These are phyloP conservation scores for Suillus subaureus DNA, from an alignment of 768 basidiomycete genomes.

Conservation along the genomic window DNA sequence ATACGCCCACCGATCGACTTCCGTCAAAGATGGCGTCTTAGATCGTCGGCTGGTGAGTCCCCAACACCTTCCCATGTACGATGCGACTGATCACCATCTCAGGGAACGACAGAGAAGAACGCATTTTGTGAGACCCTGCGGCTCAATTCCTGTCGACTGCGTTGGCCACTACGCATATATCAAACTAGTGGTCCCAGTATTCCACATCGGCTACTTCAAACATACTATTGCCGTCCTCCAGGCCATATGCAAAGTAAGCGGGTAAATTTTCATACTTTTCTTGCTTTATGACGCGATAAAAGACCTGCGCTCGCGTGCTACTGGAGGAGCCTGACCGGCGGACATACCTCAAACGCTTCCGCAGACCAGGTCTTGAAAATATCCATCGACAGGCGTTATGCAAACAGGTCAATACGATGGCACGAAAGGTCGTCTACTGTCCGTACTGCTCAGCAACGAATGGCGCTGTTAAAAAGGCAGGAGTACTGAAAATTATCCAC, in stretches of 20 bases:
- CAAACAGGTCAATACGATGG: slow-evolving; percentile 83
- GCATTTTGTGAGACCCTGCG: slow-evolving; percentile 95
- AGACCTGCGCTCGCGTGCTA: slow-evolving; percentile 92
- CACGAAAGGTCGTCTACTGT: slow-evolving; percentile 90
- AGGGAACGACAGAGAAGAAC: slow-evolving; percentile 96
- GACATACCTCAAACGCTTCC: slow-evolving; percentile 84
- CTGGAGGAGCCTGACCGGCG: slow-evolving; percentile 88
- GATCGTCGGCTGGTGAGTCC: slow-evolving; percentile 83
- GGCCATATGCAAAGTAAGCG: slow-evolving; percentile 89
- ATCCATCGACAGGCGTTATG: slow-evolving; percentile 80
- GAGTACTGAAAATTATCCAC: slow-evolving; percentile 94
- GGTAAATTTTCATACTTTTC: background rate
- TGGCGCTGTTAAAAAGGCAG: slow-evolving; percentile 94
- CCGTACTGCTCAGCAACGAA: slow-evolving; percentile 93
- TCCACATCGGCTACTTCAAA: slow-evolving; percentile 98
- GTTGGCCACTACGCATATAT: slow-evolving; percentile 99
- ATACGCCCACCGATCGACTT: slow-evolving; percentile 78
- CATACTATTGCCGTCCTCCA: slow-evolving; percentile 93
- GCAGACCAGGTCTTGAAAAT: slow-evolving; percentile 88
- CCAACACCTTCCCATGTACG: background rate
- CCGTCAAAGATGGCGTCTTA: slow-evolving; percentile 90
- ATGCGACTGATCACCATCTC: slow-evolving; percentile 9
- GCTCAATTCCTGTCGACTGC: slow-evolving; percentile 88
- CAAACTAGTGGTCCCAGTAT: slow-evolving; percentile 94
- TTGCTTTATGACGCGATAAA: slow-evolving; percentile 9